A percentile compares a stretch with the other conserved stretches of the same genome.
phyloP scores from a whole-genome alignment of 345 rosid species.

The Nephelium lappaceum region DNA sequence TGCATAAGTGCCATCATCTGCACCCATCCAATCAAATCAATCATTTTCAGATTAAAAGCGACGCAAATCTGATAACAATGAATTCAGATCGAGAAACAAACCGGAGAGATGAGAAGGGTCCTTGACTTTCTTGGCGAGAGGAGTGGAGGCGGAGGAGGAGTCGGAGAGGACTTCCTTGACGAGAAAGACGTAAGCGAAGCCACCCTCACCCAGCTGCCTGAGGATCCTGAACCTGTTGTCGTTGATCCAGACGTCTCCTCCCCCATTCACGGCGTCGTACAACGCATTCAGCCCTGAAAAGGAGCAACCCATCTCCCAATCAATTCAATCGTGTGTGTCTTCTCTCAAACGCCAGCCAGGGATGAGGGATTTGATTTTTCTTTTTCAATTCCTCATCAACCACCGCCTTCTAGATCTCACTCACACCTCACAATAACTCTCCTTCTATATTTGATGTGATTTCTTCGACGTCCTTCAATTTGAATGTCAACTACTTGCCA shows the following conservation, averaged over 20 bases:
- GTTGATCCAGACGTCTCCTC: slow-evolving; percentile 98
- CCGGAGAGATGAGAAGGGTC: slow-evolving; percentile 92
- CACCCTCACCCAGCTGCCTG: slow-evolving; percentile 99
- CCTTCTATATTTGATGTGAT: no score
- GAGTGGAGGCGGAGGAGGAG: slow-evolving; percentile 56
- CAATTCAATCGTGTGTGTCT: no score
- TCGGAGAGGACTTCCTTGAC: slow-evolving; percentile 77
- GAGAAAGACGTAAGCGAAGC: slow-evolving; percentile 82
- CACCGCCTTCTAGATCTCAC: no score
- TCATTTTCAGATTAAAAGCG: no score
- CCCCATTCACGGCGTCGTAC: slow-evolving; percentile 90
- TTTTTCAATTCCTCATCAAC: no score
- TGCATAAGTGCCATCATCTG: slow-evolving; percentile 92
- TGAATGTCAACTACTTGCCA: no score
- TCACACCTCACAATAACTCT: no score
- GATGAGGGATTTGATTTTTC: no score
- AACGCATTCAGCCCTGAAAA: slow-evolving; percentile 92
- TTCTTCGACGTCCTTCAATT: no score
- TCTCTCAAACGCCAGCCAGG: no score
- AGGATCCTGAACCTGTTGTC: slow-evolving; percentile 85
- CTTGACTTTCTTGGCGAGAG: slow-evolving; percentile 87
- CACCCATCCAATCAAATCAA: not conserved
- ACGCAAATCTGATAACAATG: not conserved
- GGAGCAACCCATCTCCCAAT: slow-evolving; percentile 68
- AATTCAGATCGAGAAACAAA: slow-evolving; percentile 23